Evolutionary conservation across 371 early-diverging fungal genomes (phyloP).

Genomic region (Basidiobolus meristosporus): DNA sequence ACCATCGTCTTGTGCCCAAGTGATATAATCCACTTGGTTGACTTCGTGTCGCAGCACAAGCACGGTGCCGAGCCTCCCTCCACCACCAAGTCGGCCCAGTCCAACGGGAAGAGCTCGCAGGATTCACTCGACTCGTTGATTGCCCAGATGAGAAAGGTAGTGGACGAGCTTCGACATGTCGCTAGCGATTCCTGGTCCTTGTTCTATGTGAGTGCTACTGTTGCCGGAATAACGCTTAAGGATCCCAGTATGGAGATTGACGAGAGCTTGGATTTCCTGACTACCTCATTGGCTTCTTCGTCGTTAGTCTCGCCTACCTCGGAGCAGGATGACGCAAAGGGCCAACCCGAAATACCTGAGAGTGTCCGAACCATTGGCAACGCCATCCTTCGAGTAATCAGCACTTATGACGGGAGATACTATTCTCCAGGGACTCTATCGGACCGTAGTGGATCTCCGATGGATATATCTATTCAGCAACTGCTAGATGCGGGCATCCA

Average conservation of each 20-base stretch:
- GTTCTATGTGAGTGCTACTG: background rate
- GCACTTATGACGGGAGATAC: background rate
- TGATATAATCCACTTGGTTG: background rate
- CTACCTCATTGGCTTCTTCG: background rate
- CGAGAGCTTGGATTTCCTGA: background rate
- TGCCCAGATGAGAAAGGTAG: background rate
- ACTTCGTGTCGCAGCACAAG: constrained; percentile 1
- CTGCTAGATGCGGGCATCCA: background rate
- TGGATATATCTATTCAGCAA: too few relatives aligned
- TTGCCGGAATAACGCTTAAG: background rate
- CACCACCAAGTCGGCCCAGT: too few relatives aligned
- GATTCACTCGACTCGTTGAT: background rate
- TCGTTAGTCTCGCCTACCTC: background rate
- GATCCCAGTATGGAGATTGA: background rate
- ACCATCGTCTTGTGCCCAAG: background rate
- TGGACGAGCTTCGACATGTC: background rate
- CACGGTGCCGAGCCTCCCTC: too few relatives aligned
- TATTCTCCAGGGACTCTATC: background rate
- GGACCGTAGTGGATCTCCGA: background rate
- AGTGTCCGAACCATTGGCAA: background rate
- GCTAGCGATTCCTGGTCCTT: background rate
- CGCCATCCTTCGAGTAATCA: background rate
- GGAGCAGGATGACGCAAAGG: background rate
- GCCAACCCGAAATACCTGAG: background rate
- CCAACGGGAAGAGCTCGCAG: too few relatives aligned